Conservation (phyloP, 176 grass and related monocot genomes). For the Pontederia crassipes region DNA sequence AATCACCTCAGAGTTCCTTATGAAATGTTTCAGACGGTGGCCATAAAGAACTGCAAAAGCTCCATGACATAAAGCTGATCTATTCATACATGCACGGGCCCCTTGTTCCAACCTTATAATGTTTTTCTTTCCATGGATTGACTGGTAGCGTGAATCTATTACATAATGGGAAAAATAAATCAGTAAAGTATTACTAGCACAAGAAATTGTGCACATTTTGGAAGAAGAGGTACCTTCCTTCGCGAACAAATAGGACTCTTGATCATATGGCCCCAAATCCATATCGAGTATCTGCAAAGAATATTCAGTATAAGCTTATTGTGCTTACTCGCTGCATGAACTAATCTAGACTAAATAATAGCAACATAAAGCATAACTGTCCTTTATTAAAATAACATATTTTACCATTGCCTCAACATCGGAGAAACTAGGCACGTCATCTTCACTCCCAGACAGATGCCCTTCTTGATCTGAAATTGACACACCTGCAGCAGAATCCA, state of each 20-base stretch:
- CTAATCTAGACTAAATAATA: background rate
- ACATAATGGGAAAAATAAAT: slow-evolving; percentile 2
- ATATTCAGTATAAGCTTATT: slow-evolving; percentile 5
- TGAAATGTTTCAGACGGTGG: slow-evolving; percentile 61
- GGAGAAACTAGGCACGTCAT: slow-evolving; percentile 48
- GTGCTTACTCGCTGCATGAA: background rate
- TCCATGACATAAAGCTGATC: slow-evolving; percentile 42
- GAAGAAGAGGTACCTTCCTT: slow-evolving; percentile 42
- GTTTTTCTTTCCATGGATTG: slow-evolving; percentile 50
- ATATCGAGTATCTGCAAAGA: slow-evolving; percentile 48
- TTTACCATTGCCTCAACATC: slow-evolving; percentile 68
- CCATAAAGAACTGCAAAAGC: slow-evolving; percentile 87
- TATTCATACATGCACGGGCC: slow-evolving; percentile 55
- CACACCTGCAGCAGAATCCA: slow-evolving; percentile 14
- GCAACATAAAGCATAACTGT: slow-evolving; percentile 2
- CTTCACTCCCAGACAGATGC: slow-evolving; percentile 42
- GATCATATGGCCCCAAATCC: slow-evolving; percentile 54
- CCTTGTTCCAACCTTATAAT: slow-evolving; percentile 78
- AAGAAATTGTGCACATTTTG: too few relatives aligned
- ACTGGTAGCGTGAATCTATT: slow-evolving; percentile 64
- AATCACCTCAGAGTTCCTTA: slow-evolving; percentile 63
- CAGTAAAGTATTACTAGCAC: too few relatives aligned
- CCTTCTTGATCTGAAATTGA: slow-evolving; percentile 36
- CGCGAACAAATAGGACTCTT: slow-evolving; percentile 32
- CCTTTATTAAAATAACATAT: background rate